These are phyloP conservation scores for Corynespora cassiicola DNA, from an alignment of 2,329 filamentous ascomycete genomes.

Conservation along the genomic window DNA sequence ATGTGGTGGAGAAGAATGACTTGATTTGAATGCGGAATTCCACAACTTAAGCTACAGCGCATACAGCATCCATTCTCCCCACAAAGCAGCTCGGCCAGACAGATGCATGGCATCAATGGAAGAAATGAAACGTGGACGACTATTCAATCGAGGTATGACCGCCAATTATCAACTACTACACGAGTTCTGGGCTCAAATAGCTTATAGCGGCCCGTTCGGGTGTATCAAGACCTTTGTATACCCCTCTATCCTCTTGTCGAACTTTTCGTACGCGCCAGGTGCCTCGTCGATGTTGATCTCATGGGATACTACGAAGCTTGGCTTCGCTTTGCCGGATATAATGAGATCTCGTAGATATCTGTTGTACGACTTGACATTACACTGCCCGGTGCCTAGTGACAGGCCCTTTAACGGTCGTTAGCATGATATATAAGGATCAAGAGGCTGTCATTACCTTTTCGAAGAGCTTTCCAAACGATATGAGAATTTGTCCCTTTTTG, in stretches of 20 bases:
- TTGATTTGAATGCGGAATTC: too few species aligned
- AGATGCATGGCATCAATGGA: too few species aligned
- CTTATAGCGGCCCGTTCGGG: conserved; percentile 59
- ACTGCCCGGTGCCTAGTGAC: conserved; percentile 67
- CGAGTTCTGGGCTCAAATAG: too few species aligned
- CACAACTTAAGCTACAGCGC: too few species aligned
- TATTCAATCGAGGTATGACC: too few species aligned
- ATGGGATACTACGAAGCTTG: conserved; percentile 71
- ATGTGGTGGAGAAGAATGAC: conserved; percentile 68
- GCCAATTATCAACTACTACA: too few species aligned
- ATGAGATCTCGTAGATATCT: conserved; percentile 71
- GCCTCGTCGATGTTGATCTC: conserved; percentile 69
- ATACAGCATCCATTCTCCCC: too few species aligned
- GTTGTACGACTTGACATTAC: conserved; percentile 74
- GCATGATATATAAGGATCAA: conserved; percentile 1
- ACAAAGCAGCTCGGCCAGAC: too few species aligned
- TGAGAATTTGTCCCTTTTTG: conserved; percentile 68
- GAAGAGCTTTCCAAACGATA: conserved; percentile 72
- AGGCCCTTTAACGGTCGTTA: conserved; percentile 60
- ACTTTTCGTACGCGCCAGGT: conserved; percentile 67
- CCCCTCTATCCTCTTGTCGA: conserved; percentile 69
- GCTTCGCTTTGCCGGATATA: conserved; percentile 68
- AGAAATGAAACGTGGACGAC: too few species aligned
- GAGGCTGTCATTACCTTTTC: conserved; percentile 67
- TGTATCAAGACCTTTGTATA: conserved; percentile 74